Base-by-base conservation (phyloP, 306 rosid species). In the Crataegus laevigata region DNA sequence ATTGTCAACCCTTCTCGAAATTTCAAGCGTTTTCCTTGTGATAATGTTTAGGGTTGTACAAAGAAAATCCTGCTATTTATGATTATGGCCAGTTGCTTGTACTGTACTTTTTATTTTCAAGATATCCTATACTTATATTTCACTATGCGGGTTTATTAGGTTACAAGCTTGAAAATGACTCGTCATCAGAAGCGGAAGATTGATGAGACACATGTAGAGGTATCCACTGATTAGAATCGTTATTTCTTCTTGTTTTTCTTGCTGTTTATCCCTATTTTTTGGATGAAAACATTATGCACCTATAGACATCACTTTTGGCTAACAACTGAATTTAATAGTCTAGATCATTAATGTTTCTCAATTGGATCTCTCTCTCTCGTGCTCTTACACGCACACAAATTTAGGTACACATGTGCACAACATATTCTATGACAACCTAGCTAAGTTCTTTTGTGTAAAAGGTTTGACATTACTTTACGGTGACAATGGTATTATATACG, bases 171-270 rank as follows among this genome's bases (percentile, higher is more conserved):
- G 91, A 96, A 92, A 89, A 96, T 92, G 99, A 96, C 99, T 71
- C 96, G 98, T 67, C 98, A 96, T 86, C 99, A 96, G 76, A 96
- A 96, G 87, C 85, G 97, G 84, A 96, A 96, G 89, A 96, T 96
- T 34, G 99, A 96, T 8, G 98, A 96, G 84, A 96, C 99, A 34
- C 99, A 96, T 63, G 97, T 92, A 36, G 99, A 96, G 99, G 99
- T 96, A 90, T 72, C 82, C 26, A 10, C 58, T 34, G 29, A 34
- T 74, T 12, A 51, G 28, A 52, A 24, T 17, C 5, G 38, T 38
- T 47, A 18, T 80, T 60, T 17, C 17, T 22, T 32, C 38, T 13
- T 26, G 3, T 11, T 55, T 19, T 17, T 47, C 17, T 54, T 59
- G 69, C 25, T n/a, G 22, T 4, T 17, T 54, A 26, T 67, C 21